Conservation (phyloP, 1,139 yeast species). For the Hanseniaspora uvarum region DNA sequence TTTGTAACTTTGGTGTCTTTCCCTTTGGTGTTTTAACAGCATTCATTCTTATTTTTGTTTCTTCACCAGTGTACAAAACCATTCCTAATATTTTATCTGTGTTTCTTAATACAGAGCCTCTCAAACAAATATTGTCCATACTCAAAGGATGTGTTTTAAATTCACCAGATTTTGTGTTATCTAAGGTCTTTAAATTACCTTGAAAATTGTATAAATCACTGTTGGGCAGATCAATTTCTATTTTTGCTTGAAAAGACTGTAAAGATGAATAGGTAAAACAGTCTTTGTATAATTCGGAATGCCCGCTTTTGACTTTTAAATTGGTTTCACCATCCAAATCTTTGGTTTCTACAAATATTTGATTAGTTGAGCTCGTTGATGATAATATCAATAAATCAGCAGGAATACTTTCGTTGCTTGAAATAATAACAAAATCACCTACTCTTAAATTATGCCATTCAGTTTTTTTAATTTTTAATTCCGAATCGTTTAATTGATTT, state of each 20-base stretch:
- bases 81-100: constrained; percentile 64
- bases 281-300: constrained; percentile 45
- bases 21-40: constrained; percentile 80
- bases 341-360: constrained; percentile 87
- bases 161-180: constrained; percentile 24
- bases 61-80: constrained; percentile 90
- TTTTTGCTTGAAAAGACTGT: constrained; percentile 41
- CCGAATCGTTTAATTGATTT: background rate
- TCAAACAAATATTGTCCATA: constrained; percentile 68
- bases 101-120: constrained; percentile 83
- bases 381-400: constrained; percentile 72
- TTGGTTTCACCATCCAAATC: constrained; percentile 96
- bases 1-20: constrained; percentile 86
- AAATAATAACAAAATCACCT: constrained; percentile 67
- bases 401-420: constrained; percentile 85
- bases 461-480: constrained; percentile 19
- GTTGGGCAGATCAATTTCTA: constrained; percentile 83
- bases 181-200: constrained; percentile 44
- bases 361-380: constrained; percentile 51
- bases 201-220: constrained; percentile 83
- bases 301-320: constrained; percentile 63
- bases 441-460: constrained; percentile 71
- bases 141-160: constrained; percentile 50
- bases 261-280: constrained; percentile 45
- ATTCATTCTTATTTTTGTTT: constrained; percentile 90